Conservation (phyloP, 805 yeast species). For the Barnettozyma californica region DNA sequence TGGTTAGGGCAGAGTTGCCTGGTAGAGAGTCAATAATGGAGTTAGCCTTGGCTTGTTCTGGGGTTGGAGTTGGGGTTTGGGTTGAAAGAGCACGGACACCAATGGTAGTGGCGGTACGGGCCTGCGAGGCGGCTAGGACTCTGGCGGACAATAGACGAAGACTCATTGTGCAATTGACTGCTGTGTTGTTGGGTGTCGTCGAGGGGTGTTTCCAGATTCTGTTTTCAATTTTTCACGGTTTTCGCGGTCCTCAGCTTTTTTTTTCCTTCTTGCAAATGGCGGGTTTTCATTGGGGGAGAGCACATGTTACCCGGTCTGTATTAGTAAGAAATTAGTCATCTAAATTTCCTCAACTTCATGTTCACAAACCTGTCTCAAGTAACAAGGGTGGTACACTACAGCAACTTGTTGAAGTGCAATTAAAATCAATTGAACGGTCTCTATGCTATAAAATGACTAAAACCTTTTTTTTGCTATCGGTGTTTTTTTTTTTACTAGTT, state of each 20-base stretch:
- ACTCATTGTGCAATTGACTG: slow-evolving; percentile 6
- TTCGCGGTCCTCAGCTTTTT: background rate
- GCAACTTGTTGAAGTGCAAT: background rate
- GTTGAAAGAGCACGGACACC: slow-evolving; percentile 65
- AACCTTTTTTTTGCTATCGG: background rate
- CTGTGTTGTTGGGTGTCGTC: background rate
- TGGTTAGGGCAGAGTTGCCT: slow-evolving; percentile 80
- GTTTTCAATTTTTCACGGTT: background rate
- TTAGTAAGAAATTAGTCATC: background rate
- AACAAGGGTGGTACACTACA: too few relatives aligned
- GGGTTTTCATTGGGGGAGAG: slow-evolving; percentile 2
- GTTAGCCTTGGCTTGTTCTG: slow-evolving; percentile 88
- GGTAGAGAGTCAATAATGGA: slow-evolving; percentile 90
- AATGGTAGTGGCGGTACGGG: slow-evolving; percentile 32
- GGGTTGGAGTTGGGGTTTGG: slow-evolving; percentile 38
- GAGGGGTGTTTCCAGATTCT: slow-evolving; percentile 3
- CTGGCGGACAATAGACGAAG: slow-evolving; percentile 9
- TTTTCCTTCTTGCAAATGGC: background rate
- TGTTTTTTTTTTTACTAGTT: background rate
- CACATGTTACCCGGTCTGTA: slow-evolving; percentile 1
- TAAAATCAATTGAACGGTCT: background rate
- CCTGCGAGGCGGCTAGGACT: slow-evolving; percentile 7
- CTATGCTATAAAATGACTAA: background rate
- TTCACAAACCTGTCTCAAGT: too few relatives aligned
- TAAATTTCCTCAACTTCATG: too few relatives aligned